phyloP scores from a whole-genome alignment of 768 basidiomycete species.

The Coprinopsis marcescibilis region DNA sequence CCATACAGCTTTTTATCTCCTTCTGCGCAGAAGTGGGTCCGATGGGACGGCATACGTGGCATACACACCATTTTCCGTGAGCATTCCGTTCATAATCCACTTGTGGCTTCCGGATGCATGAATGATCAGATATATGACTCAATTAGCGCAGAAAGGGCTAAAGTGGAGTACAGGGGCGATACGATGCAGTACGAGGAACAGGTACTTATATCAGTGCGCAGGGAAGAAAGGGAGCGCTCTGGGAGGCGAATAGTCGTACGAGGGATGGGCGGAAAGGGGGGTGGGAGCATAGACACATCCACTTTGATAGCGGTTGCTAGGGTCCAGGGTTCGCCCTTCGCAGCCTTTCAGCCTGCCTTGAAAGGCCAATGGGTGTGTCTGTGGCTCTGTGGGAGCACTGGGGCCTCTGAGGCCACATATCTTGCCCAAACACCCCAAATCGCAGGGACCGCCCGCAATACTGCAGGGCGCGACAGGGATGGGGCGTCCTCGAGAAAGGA shows the following conservation, averaged over 20 bases:
- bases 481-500: conserved; percentile 17
- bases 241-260: neutral
- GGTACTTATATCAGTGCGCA: too few species aligned
- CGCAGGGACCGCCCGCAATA: neutral
- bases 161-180: too few species aligned
- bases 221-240: neutral
- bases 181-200: too few species aligned
- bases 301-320: conserved; percentile 13
- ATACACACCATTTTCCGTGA: too few species aligned
- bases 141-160: too few species aligned
- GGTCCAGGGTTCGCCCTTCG: conserved; percentile 9
- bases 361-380: neutral
- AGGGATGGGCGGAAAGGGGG: conserved; percentile 2
- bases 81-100: too few species aligned
- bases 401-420: too few species aligned
- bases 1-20: neutral
- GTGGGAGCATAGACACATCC: neutral
- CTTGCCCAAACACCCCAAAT: too few species aligned
- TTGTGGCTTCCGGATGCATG: too few species aligned
- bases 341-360: neutral
- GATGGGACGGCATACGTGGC: too few species aligned
- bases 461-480: conserved; percentile 10
- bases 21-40: neutral
- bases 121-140: too few species aligned
- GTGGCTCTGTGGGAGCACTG: neutral